phyloP scores from a whole-genome alignment of 179 eudicot species.

The Corrigiola litoralis region DNA sequence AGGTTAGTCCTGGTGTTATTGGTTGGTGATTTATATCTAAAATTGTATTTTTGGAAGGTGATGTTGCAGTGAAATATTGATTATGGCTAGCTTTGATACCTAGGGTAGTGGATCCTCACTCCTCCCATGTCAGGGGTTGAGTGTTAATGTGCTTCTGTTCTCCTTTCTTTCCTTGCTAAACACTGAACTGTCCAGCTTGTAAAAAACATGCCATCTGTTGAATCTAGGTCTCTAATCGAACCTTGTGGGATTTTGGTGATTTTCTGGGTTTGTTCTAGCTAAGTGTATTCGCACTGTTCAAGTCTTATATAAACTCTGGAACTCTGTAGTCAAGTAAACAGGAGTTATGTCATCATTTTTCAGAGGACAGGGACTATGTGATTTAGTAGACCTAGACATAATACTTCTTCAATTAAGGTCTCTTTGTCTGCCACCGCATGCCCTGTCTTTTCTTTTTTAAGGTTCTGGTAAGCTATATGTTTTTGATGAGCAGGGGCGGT shows the following conservation, averaged over 20 bases:
- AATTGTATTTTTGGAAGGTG: not conserved
- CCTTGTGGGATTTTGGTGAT: not conserved
- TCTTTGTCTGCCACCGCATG: not conserved
- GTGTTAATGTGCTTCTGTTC: not conserved
- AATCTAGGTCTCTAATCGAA: too few relatives aligned
- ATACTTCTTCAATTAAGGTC: too few relatives aligned
- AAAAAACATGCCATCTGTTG: not conserved
- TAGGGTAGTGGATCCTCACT: not conserved
- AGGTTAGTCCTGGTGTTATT: constrained; percentile 44
- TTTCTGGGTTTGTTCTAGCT: not conserved
- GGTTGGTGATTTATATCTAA: not conserved
- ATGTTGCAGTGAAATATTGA: not conserved
- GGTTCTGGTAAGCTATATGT: not conserved
- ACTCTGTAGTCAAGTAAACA: not conserved
- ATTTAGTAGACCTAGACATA: not conserved
- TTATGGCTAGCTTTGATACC: not conserved
- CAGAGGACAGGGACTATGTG: not conserved
- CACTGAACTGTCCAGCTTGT: not conserved
- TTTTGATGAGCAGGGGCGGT: constrained; percentile 65
- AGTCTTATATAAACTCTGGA: too few relatives aligned
- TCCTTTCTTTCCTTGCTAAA: not conserved
- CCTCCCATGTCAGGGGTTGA: not conserved
- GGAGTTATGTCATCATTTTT: not conserved
- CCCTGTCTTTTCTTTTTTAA: not conserved
- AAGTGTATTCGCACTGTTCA: not conserved